phyloP scores from a whole-genome alignment of 768 basidiomycete species.

The Calvatia gigantea region DNA sequence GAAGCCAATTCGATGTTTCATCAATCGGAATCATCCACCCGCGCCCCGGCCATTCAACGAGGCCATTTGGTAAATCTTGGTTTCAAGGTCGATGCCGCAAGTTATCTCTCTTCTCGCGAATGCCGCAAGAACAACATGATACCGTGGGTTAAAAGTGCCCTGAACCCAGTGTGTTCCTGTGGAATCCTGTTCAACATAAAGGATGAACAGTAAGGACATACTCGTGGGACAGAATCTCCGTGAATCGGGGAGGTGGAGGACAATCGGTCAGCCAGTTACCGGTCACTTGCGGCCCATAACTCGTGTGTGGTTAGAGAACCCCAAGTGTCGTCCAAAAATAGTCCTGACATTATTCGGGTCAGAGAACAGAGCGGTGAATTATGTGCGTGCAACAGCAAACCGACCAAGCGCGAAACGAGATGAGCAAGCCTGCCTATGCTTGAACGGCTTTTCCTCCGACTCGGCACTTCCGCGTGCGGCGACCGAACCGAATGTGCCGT shows the following conservation, averaged over 20 bases:
- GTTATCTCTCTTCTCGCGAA: neutral
- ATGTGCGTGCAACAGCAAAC: no score
- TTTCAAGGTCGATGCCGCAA: no score
- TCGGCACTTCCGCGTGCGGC: neutral
- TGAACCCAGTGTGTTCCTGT: neutral
- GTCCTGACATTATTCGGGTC: no score
- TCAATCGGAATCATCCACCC: neutral
- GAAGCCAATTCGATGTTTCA: neutral
- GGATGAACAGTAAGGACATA: neutral
- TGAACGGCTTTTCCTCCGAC: neutral
- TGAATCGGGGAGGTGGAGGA: neutral
- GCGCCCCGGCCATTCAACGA: slow-evolving; percentile 3
- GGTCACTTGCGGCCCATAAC: neutral
- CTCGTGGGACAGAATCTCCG: neutral
- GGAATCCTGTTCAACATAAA: neutral
- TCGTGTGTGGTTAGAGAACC: no score
- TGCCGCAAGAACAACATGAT: neutral
- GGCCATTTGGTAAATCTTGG: slow-evolving; percentile 1
- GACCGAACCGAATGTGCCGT: neutral
- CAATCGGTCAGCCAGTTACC: no score
- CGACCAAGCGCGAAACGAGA: no score
- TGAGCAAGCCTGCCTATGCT: no score
- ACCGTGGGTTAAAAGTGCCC: neutral
- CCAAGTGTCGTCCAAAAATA: no score
- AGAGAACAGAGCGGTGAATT: no score